A percentile compares a stretch with the other conserved stretches of the same genome.
phyloP scores from a whole-genome alignment of 2,329 filamentous ascomycete species.

The Sporothrix luriei region DNA sequence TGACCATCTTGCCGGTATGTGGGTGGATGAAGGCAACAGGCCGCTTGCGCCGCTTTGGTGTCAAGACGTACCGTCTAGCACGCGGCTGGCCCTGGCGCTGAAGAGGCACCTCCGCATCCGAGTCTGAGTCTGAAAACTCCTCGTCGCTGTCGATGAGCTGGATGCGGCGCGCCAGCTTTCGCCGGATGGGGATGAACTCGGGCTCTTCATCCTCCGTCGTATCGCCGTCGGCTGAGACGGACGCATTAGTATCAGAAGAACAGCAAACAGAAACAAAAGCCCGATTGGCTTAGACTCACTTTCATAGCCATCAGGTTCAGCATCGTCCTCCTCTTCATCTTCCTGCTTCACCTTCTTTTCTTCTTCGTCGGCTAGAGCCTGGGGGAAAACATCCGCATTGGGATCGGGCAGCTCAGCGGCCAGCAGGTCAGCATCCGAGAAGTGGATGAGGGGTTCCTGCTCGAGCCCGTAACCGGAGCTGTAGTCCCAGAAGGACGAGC shows the following conservation, averaged over 20 bases:
- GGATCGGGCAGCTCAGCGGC: conserved; percentile 16
- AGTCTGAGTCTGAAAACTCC: conserved; percentile 55
- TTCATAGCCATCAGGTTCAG: conserved; percentile 61
- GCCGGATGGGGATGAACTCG: conserved; percentile 53
- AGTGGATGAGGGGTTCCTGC: conserved; percentile 39
- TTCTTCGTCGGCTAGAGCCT: conserved; percentile 2
- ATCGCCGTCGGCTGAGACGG: conserved; percentile 58
- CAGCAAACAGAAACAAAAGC: conserved; percentile 31
- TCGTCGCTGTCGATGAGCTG: conserved; percentile 48
- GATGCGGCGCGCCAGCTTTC: conserved; percentile 47
- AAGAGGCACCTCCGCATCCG: conserved; percentile 53
- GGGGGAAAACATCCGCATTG: conserved; percentile 2
- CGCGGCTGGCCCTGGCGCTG: conserved; percentile 55
- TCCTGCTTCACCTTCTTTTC: background rate
- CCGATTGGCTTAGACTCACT: conserved; percentile 51
- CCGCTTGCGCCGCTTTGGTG: conserved; percentile 55
- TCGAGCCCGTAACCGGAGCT: conserved; percentile 49
- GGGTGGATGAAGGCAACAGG: conserved; percentile 63
- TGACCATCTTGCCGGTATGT: conserved; percentile 63
- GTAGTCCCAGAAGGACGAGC: conserved; percentile 66
- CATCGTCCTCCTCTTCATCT: conserved; percentile 26
- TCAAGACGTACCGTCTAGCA: conserved; percentile 57
- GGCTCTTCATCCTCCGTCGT: conserved; percentile 64
- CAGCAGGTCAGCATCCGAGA: conserved; percentile 42
- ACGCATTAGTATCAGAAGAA: conserved; percentile 45